Evolutionary conservation across 2,329 filamentous ascomycete genomes (phyloP), one percentile per base, ranked within the genome.

Genomic region (Phaeosphaeriaceae sp.): DNA sequence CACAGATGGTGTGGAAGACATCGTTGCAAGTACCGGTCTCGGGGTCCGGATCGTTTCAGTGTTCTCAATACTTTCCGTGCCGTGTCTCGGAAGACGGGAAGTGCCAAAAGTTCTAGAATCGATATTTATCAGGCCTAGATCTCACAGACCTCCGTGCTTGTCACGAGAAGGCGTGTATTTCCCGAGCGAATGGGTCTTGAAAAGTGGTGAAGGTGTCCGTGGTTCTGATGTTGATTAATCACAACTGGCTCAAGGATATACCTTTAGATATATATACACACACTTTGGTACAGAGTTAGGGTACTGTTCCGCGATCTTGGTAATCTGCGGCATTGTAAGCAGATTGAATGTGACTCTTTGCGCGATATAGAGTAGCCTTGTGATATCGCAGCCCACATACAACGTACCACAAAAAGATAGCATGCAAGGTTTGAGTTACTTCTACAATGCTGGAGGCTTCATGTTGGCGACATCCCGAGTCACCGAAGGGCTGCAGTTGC

Each of bases 1-100:
- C 9, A 61, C 50, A 12, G 46, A 34, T 35, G 76, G 73, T 9
- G 59, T 48, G 11, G 46, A 34, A 20, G 61, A 13, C 35, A 37
- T 37, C 9, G 16, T 37, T 12, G 12, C n/a, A 16, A 34, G 6
- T 34, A 26, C 23, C 23, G 23, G 11, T 26, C 23, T 11, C 2
- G 11, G 23, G 11, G 23, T 26, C 23, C 11, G 11, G 23, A 26
- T 26, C 23, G 11, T 8, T 26, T 7, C 11, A 8, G 2, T 2
- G 23, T 26, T 26, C 2, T 8, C 23, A 11, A 26, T 26, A 26
- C 6, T 33, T 33, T 13, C 13, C 15, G 30, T 15, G 30, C 30
- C 30, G 3, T 5, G 13, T 5, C 15, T 33, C n/a, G 30, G 30
- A 16, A 33, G 30, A 3, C n/a, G 11, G 13, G 30, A 7, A 12